Evolutionary conservation across 139 green algal genomes (phyloP).

Genomic region (Auxenochlorella pyrenoidosa): DNA sequence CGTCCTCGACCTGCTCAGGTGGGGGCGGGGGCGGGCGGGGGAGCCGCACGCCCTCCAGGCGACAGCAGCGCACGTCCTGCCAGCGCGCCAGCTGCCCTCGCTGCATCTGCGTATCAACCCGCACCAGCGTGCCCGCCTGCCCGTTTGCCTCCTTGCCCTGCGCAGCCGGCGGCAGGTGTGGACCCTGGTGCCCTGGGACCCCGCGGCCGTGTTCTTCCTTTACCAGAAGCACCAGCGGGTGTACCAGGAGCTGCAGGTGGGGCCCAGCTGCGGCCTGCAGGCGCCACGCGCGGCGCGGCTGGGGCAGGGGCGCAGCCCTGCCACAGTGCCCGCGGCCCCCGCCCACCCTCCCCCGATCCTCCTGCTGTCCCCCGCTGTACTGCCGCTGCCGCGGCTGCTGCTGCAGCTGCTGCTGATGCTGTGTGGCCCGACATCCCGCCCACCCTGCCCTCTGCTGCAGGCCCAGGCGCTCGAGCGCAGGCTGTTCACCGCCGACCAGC

Average conservation of each 20-base stretch:
- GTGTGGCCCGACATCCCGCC: not conserved
- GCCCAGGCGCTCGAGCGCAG: slow-evolving; percentile 27
- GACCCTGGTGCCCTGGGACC: slow-evolving; percentile 60
- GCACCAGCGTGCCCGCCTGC: not conserved
- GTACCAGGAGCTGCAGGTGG: slow-evolving; percentile 42
- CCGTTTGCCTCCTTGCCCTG: not conserved
- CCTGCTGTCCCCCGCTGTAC: not conserved
- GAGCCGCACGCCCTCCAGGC: not conserved
- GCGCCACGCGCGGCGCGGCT: not conserved
- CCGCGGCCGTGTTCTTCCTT: slow-evolving; percentile 44
- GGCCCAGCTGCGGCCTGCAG: not conserved
- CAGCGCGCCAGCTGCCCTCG: no score
- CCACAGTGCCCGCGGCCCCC: no score
- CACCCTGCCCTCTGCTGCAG: not conserved
- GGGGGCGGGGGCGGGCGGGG: not conserved
- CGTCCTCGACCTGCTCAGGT: slow-evolving; percentile 46
- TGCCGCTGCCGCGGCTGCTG: no score
- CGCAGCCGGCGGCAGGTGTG: slow-evolving; percentile 46
- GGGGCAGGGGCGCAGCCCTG: not conserved
- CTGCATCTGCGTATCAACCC: not conserved
- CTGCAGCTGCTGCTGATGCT: not conserved
- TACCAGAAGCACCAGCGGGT: slow-evolving; percentile 50
- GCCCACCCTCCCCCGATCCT: not conserved
- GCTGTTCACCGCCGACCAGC: slow-evolving; percentile 41
- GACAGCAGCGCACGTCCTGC: not conserved